These are phyloP conservation scores for Apophysomyces ossiformis DNA, from an alignment of 371 early-diverging fungal species.

Conservation along the genomic window DNA sequence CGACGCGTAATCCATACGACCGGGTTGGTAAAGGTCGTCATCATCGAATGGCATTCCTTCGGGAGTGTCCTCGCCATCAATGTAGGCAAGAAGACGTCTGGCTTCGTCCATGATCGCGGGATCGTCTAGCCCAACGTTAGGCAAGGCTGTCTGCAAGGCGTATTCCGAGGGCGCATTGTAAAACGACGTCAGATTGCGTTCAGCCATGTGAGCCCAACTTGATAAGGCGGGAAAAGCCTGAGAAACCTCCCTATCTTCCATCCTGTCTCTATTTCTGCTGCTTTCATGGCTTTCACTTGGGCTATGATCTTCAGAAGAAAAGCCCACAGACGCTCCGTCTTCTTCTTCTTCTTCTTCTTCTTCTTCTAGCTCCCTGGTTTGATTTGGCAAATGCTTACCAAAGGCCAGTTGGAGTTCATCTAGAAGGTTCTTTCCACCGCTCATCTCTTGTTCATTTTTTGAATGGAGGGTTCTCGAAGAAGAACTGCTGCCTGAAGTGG, in stretches of 20 bases:
- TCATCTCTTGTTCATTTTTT: neutral
- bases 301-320: conserved; percentile 11
- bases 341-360: conserved; percentile 1
- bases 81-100: conserved; percentile 8
- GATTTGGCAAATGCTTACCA: neutral
- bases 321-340: too few species aligned
- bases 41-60: conserved; percentile 11
- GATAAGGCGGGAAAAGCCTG: conserved; percentile 6
- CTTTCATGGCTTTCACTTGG: conserved; percentile 15
- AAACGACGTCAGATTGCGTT: conserved; percentile 26
- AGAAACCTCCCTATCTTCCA: conserved; percentile 9
- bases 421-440: conserved; percentile 37
- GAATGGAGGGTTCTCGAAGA: neutral
- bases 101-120: conserved; percentile 19
- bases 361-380: neutral
- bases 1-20: conserved; percentile 9
- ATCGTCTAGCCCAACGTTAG: conserved; percentile 15
- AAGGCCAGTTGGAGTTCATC: conserved; percentile 24
- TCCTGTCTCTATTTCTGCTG: conserved; percentile 19
- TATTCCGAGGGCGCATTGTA: conserved; percentile 27
- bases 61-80: conserved; percentile 8
- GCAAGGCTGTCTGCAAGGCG: conserved; percentile 18
- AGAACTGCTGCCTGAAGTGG: neutral
- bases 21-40: conserved; percentile 5
- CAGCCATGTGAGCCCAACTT: conserved; percentile 19